Conservation (phyloP, 768 basidiomycete species). For the Austroboletus eburneus region DNA sequence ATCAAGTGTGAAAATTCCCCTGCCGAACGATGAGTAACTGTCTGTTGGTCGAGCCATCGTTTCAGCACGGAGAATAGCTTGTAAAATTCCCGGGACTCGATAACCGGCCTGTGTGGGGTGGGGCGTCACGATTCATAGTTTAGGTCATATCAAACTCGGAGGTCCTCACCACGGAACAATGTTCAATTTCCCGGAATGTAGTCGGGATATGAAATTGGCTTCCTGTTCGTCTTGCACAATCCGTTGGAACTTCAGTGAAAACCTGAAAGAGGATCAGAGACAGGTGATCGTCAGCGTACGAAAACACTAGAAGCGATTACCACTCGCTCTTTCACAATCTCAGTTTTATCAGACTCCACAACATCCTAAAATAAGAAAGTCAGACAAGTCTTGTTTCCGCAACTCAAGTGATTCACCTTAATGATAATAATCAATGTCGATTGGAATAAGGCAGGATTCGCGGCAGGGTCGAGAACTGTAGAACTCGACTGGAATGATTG, state of each 20-base stretch:
- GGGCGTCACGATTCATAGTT: not conserved
- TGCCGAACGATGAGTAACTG: slow-evolving; percentile 42
- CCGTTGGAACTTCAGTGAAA: slow-evolving; percentile 52
- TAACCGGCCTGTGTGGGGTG: slow-evolving; percentile 39
- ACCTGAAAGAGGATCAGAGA: slow-evolving; percentile 35
- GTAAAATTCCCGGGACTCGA: slow-evolving; percentile 56
- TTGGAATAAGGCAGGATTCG: too few relatives aligned
- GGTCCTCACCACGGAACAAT: slow-evolving; percentile 53
- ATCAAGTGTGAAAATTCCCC: slow-evolving; percentile 50
- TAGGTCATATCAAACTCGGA: not conserved
- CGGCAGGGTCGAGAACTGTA: too few relatives aligned
- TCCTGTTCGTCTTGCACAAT: slow-evolving; percentile 60
- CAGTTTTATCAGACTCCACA: slow-evolving; percentile 54
- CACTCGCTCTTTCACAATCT: slow-evolving; percentile 55
- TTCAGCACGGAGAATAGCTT: slow-evolving; percentile 44
- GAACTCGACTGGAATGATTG: too few relatives aligned
- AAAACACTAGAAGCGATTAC: not conserved
- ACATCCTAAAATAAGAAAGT: slow-evolving; percentile 43
- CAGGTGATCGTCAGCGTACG: not conserved
- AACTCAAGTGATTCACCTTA: too few relatives aligned
- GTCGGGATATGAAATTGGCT: slow-evolving; percentile 56
- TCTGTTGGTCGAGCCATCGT: slow-evolving; percentile 42
- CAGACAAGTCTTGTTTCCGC: too few relatives aligned
- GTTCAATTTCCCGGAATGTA: slow-evolving; percentile 51
- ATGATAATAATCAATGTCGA: too few relatives aligned